A percentile compares a stretch with the other conserved stretches of the same genome.
These are phyloP conservation scores for Heliamphora exappendiculata DNA, from an alignment of 148 eudicot genomes.

Conservation along the genomic window DNA sequence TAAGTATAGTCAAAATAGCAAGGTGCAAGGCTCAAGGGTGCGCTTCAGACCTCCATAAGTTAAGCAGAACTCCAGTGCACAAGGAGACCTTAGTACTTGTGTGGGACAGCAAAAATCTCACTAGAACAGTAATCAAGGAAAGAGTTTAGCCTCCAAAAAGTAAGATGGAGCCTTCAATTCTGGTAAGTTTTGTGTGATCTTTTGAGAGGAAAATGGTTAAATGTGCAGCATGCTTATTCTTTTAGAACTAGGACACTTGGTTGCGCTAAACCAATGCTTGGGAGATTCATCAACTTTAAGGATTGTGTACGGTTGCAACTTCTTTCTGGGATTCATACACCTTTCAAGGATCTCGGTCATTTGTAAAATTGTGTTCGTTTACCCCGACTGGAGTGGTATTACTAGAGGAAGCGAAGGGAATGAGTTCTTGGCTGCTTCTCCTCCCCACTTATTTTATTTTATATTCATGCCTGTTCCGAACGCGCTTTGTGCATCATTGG, in stretches of 20 bases:
- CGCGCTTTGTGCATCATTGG: no score
- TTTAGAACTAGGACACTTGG: not conserved
- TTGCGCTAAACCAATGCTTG: not conserved
- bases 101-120: constrained; percentile 54
- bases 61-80: constrained; percentile 44
- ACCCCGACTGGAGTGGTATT: no score
- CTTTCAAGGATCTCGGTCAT: no score
- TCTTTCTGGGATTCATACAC: no score
- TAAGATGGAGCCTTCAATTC: not conserved
- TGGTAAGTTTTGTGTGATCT: not conserved
- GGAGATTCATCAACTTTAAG: no score
- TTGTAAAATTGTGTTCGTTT: no score
- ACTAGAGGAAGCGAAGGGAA: no score
- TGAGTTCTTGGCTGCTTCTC: no score
- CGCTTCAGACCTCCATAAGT: constrained; percentile 26
- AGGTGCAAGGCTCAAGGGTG: constrained; percentile 61
- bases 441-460: no score
- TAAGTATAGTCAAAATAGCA: constrained; percentile 62
- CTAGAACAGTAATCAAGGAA: constrained; percentile 54
- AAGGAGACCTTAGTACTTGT: constrained; percentile 60
- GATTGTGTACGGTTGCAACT: no score
- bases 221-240: not conserved
- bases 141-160: constrained; percentile 31
- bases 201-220: not conserved
- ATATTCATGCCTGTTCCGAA: no score